Percentiles rank a stretch among this genome's conserved stretches.
Conservation (phyloP, 371 early-diverging fungal species). For the Mitosporidium daphniae region DNA sequence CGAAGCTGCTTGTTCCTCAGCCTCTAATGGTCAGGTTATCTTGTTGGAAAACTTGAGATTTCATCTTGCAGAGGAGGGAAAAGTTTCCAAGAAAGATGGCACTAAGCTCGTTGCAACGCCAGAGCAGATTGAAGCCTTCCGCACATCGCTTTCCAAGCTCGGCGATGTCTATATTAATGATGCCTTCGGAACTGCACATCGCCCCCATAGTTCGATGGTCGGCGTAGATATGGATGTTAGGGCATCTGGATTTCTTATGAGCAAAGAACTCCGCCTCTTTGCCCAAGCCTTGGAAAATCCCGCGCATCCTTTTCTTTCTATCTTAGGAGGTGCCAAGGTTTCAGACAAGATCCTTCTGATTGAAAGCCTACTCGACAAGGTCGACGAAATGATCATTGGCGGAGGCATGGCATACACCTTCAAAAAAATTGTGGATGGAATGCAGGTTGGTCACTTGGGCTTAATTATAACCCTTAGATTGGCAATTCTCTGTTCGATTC, state of each 20-base stretch:
- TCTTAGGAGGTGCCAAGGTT: constrained; percentile 92
- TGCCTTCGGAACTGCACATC: constrained; percentile 92
- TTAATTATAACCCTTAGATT: constrained; percentile 14
- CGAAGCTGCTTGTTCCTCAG: constrained; percentile 30
- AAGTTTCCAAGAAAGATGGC: constrained; percentile 44
- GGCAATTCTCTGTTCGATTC: constrained; percentile 67
- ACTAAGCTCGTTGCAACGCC: constrained; percentile 15
- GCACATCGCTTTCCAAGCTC: constrained; percentile 45
- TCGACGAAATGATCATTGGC: constrained; percentile 28
- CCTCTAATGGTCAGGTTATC: constrained; percentile 34
- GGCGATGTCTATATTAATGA: constrained; percentile 92
- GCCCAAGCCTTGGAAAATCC: constrained; percentile 67
- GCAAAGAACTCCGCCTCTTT: constrained; percentile 91
- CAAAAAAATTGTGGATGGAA: constrained; percentile 39
- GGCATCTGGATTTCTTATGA: constrained; percentile 84
- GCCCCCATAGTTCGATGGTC: constrained; percentile 72
- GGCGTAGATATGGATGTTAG: constrained; percentile 53
- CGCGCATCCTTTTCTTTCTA: constrained; percentile 67
- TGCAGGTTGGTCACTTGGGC: constrained; percentile 15
- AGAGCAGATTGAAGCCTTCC: constrained; percentile 39
- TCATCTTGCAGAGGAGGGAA: constrained; percentile 91
- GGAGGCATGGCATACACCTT: constrained; percentile 95
- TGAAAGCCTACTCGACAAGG: constrained; percentile 64
- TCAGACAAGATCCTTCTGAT: constrained; percentile 92
- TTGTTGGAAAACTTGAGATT: constrained; percentile 87